Conservation (phyloP, 2,329 filamentous ascomycete species). For the Zymoseptoria pseudotritici region DNA sequence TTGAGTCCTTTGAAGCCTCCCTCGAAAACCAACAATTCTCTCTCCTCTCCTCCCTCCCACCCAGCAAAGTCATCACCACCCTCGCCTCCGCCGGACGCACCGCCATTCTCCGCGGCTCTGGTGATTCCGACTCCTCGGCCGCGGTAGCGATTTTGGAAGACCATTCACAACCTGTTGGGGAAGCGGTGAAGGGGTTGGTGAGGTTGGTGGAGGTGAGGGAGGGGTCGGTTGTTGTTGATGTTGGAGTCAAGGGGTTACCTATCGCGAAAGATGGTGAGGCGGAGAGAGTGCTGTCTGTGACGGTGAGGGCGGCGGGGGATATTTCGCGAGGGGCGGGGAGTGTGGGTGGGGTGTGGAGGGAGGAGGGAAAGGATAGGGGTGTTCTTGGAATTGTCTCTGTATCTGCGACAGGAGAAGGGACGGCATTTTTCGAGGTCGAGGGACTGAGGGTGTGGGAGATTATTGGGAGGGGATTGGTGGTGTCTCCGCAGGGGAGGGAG, state of each 20-base stretch:
- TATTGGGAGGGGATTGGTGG: conserved; percentile 85
- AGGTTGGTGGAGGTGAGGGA: conserved; percentile 88
- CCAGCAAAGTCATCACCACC: conserved; percentile 81
- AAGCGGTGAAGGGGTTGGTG: conserved; percentile 75
- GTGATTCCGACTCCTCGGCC: conserved; percentile 75
- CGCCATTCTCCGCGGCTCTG: conserved; percentile 86
- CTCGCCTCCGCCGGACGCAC: conserved; percentile 87
- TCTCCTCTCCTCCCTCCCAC: conserved; percentile 72
- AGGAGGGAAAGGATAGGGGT: conserved; percentile 47
- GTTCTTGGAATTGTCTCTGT: conserved; percentile 70
- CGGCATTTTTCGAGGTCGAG: conserved; percentile 70
- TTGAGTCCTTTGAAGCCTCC: background rate
- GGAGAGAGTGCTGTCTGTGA: conserved; percentile 75
- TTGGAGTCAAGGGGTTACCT: conserved; percentile 72
- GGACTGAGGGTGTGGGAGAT: conserved; percentile 85
- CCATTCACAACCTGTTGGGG: conserved; percentile 51
- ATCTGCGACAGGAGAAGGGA: conserved; percentile 65
- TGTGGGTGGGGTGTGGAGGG: conserved; percentile 71
- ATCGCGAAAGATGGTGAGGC: conserved; percentile 17
- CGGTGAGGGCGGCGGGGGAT: conserved; percentile 77
- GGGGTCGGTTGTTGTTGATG: conserved; percentile 72
- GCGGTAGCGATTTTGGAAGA: conserved; percentile 96
- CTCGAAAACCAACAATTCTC: conserved; percentile 68
- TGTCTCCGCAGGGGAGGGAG: conserved; percentile 54
- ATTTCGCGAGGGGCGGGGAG: conserved; percentile 76